Evolutionary conservation across 83 land plant species (phyloP), one percentile per base, ranked within the genome.

Genomic region (Picea abies): DNA sequence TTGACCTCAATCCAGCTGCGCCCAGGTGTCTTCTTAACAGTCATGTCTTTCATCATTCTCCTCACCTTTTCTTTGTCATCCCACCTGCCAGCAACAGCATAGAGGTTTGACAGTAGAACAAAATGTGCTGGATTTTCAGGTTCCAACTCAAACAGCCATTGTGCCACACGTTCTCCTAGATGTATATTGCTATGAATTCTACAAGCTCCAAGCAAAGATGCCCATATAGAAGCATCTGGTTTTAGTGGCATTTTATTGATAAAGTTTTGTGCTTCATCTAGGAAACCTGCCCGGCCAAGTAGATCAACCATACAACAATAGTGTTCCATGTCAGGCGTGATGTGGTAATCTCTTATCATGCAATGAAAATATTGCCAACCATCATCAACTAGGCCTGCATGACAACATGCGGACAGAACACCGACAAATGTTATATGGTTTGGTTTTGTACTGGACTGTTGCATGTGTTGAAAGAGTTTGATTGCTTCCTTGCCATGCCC

Each of bases 391-490:
- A 71, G 49, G 41, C 76, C 76, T 17, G 76, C 76, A 71, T 71
- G 76, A n/a, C 76, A 44, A 75, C 84, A 85, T 11, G 86, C 86
- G 60, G 71, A 47, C 41, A 85, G 70, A 47, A 85, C 61, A 9
- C 78, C 47, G 14, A 85, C 78, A 60, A 85, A 75, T 52, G 84
- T 81, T 15, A 64, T n/a, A 56, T 60, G n/a, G 16, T 75, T 80
- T 22, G 86, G 86, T 44, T 26, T 85, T 7, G 60, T 29, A 26
- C 39, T 79, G 22, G 63, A 60, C 19, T 23, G 70, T 60, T 81
- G 39, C 86, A 85, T 85, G 39, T 44, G 44, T 6, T 25, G 14
- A 76, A 81, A 64, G 44, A 85, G 23, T 61, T 23, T 15, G 16
- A 85, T 52, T 22, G 86, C 86, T 47, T 39, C 62, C n/a, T 62